Base-by-base conservation (phyloP, 2,329 filamentous ascomycete species). In the Penicillium concentricum region DNA sequence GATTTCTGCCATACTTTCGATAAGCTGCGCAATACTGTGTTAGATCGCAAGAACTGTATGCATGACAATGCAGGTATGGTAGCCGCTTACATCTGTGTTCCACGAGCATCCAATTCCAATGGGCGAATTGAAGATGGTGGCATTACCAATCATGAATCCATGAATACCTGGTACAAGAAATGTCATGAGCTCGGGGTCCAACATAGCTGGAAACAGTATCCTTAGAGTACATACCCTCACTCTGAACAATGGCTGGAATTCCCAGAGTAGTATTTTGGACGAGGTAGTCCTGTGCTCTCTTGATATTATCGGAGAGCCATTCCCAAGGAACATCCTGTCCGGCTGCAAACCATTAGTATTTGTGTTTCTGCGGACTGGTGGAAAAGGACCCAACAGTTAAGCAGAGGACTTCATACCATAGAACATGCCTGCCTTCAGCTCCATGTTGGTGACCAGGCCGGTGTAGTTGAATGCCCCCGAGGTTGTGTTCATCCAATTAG, bases 71-170 rank as follows among this genome's bases (percentile, higher is more conserved):
- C 13, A 24, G 5, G 10, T 15, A 15, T 3, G 39, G 12, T 35
- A 30, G 13, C 24, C 34, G 30, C 62, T 54, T 61, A 75, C 73
- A 37, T 80, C 79, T 0, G 82, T 82, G 67, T 91, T 89, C 76
- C 86, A 91, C 0, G 87, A 87, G 66, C 87, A 90, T 16, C 84
- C 88, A 51, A 88, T 84, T 8, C 79, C 88, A 63, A 91, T 90
- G 0, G 89, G 88, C 1, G 86, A 89, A 73, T 91, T 91, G 78
- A 91, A 92, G 57, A 91, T 89, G 1, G 89, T 91, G 3, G 87
- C 88, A 69, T 91, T 91, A 10, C 83, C 82, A 42, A 87, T 82
- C 32, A 90, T 76, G 62, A 91, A 86, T 1, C 88, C 89, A 66
- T 91, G 88, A 43, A 91, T 87, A 37, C 67, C 67, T 69, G 26